Conservation (phyloP, 2,329 filamentous ascomycete species). For the Pezicula radicicola region DNA sequence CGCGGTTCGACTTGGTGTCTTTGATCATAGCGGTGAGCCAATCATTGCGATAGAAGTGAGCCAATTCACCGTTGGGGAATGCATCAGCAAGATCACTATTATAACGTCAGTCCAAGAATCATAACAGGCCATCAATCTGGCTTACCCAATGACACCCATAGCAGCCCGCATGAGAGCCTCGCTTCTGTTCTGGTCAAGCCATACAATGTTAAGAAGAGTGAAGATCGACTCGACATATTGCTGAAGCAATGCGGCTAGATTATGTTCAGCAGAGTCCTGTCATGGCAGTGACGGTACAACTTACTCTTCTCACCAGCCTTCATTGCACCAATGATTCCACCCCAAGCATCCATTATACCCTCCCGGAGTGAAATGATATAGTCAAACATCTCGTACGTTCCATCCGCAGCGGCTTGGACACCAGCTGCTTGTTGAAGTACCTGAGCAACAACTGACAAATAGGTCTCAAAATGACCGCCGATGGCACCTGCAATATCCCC, state of each 20-base stretch:
- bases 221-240: slow-evolving; percentile 85
- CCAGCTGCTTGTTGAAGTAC: slow-evolving; percentile 90
- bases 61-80: slow-evolving; percentile 86
- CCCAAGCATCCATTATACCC: slow-evolving; percentile 99
- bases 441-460: slow-evolving; percentile 86
- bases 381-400: slow-evolving; percentile 92
- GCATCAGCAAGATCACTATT: slow-evolving; percentile 86
- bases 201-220: slow-evolving; percentile 77
- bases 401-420: slow-evolving; percentile 75
- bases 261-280: slow-evolving; percentile 22
- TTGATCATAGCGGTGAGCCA: slow-evolving; percentile 90
- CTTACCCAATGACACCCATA: slow-evolving; percentile 96
- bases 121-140: slow-evolving; percentile 10
- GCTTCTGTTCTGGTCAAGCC: slow-evolving; percentile 80
- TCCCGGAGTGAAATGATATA: slow-evolving; percentile 94
- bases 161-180: slow-evolving; percentile 89
- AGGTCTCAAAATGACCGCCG: slow-evolving; percentile 85
- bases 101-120: slow-evolving; percentile 7
- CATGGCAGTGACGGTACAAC: slow-evolving; percentile 24
- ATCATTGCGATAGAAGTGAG: slow-evolving; percentile 81
- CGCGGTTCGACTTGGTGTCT: slow-evolving; percentile 85
- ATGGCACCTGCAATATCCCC: slow-evolving; percentile 97
- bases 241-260: slow-evolving; percentile 63
- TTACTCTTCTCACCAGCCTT: slow-evolving; percentile 75
- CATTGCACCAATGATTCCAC: slow-evolving; percentile 93